These are phyloP conservation scores for Psilocybe azurescens DNA, from an alignment of 768 basidiomycete species.

Conservation along the genomic window DNA sequence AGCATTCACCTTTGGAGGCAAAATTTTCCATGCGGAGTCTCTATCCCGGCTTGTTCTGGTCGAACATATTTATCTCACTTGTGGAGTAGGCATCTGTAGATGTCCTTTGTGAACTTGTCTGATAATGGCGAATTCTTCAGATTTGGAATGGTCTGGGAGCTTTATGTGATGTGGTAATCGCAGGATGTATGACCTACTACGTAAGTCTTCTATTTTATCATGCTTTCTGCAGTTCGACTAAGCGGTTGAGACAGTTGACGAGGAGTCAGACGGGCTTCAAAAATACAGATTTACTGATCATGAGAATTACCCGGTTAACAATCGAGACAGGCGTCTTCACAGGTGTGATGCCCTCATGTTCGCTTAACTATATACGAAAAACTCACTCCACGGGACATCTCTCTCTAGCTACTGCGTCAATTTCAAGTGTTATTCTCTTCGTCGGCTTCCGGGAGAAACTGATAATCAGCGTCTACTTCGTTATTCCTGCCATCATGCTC, in stretches of 20 bases:
- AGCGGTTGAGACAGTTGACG: conserved; percentile 18
- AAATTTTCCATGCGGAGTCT: conserved; percentile 18
- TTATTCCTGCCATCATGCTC: conserved; percentile 37
- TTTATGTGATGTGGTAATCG: conserved; percentile 36
- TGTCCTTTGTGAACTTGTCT: background rate
- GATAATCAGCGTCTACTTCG: conserved; percentile 32
- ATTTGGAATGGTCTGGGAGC: conserved; percentile 40
- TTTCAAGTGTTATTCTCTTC: conserved; percentile 33
- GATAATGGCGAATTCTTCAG: conserved; percentile 12
- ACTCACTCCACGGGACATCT: background rate
- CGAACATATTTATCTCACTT: conserved; percentile 29
- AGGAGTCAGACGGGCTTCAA: conserved; percentile 30
- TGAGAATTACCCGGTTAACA: conserved; percentile 35
- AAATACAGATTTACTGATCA: conserved; percentile 30
- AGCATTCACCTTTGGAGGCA: conserved; percentile 28
- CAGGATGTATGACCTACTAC: conserved; percentile 35
- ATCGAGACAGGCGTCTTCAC: conserved; percentile 42
- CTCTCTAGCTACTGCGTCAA: conserved; percentile 33
- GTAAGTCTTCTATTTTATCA: conserved; percentile 19
- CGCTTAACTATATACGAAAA: background rate
- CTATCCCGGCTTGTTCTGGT: conserved; percentile 24
- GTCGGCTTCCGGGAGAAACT: conserved; percentile 31
- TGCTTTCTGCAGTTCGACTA: background rate
- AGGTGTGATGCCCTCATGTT: conserved; percentile 20
- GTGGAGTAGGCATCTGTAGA: conserved; percentile 24